phyloP scores from a whole-genome alignment of 805 yeast genomes.

The Spathaspora passalidarum region DNA sequence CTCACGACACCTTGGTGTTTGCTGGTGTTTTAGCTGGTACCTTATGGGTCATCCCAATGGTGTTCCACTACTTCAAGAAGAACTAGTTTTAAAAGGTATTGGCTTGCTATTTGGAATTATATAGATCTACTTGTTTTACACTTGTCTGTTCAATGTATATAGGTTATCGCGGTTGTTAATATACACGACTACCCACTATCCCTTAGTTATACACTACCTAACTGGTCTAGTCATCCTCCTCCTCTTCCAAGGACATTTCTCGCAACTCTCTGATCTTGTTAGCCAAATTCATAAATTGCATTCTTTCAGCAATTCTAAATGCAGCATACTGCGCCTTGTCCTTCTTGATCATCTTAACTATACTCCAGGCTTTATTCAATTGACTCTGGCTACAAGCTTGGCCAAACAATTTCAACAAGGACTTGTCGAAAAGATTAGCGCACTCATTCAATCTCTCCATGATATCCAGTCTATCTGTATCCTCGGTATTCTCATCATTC shows the following conservation, averaged over 20 bases:
- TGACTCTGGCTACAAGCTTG: conserved; percentile 67
- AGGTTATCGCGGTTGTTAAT: too few species aligned
- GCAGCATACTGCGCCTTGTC: conserved; percentile 86
- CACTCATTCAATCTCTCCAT: conserved; percentile 51
- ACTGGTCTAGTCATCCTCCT: conserved; percentile 10
- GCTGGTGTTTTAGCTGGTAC: conserved; percentile 66
- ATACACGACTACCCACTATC: background rate
- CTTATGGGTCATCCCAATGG: conserved; percentile 57
- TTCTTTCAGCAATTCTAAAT: conserved; percentile 73
- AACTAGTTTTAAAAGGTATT: too few species aligned
- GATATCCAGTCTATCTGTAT: conserved; percentile 33
- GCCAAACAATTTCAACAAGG: conserved; percentile 74
- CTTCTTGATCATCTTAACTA: conserved; percentile 66
- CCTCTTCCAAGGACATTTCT: conserved; percentile 17
- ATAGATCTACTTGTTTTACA: too few species aligned
- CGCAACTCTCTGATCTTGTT: conserved; percentile 35
- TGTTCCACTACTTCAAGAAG: conserved; percentile 52
- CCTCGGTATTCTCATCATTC: conserved; percentile 20
- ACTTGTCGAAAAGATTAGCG: conserved; percentile 65
- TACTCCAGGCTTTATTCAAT: conserved; percentile 61
- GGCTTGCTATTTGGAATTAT: too few species aligned
- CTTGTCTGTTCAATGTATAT: too few species aligned
- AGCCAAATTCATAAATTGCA: conserved; percentile 35
- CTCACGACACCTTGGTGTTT: conserved; percentile 53
- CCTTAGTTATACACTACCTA: background rate